These are phyloP conservation scores for Metschnikowia similis DNA, from an alignment of 805 yeast genomes.

Conservation along the genomic window DNA sequence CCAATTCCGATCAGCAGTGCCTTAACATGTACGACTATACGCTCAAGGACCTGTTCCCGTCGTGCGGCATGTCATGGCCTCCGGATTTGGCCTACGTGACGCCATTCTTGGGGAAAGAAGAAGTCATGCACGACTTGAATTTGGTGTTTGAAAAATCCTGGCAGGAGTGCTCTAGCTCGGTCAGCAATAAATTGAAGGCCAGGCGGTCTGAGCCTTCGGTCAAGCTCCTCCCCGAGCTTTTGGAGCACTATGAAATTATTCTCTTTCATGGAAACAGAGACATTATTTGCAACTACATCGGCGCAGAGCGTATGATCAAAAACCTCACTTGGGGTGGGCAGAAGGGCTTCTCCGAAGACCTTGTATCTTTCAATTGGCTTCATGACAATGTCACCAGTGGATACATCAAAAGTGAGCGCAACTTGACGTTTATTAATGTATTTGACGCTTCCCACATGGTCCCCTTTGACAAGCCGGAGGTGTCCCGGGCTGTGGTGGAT, in stretches of 20 bases:
- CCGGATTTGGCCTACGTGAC: constrained; percentile 47
- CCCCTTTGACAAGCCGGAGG: constrained; percentile 72
- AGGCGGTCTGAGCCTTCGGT: constrained; percentile 56
- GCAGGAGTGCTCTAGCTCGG: constrained; percentile 73
- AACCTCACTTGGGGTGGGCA: constrained; percentile 56
- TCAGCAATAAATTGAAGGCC: constrained; percentile 50
- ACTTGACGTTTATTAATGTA: constrained; percentile 71
- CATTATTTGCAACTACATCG: constrained; percentile 78
- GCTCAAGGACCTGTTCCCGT: constrained; percentile 67
- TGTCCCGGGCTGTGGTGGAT: constrained; percentile 69
- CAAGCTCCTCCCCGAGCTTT: constrained; percentile 59
- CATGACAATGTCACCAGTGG: constrained; percentile 40
- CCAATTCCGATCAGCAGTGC: constrained; percentile 49
- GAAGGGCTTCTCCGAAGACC: constrained; percentile 45
- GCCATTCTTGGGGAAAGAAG: constrained; percentile 44
- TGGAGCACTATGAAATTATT: constrained; percentile 57
- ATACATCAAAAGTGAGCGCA: constrained; percentile 48
- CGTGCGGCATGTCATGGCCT: constrained; percentile 96
- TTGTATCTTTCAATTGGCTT: constrained; percentile 35
- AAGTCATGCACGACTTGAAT: constrained; percentile 51
- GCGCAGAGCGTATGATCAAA: constrained; percentile 64
- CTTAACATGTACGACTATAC: constrained; percentile 80
- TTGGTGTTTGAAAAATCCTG: constrained; percentile 46
- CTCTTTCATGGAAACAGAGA: constrained; percentile 87
- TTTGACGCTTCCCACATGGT: constrained; percentile 90